These are phyloP conservation scores for Colletotrichum chrysophilum DNA, from an alignment of 2,329 filamentous ascomycete genomes.

Conservation along the genomic window DNA sequence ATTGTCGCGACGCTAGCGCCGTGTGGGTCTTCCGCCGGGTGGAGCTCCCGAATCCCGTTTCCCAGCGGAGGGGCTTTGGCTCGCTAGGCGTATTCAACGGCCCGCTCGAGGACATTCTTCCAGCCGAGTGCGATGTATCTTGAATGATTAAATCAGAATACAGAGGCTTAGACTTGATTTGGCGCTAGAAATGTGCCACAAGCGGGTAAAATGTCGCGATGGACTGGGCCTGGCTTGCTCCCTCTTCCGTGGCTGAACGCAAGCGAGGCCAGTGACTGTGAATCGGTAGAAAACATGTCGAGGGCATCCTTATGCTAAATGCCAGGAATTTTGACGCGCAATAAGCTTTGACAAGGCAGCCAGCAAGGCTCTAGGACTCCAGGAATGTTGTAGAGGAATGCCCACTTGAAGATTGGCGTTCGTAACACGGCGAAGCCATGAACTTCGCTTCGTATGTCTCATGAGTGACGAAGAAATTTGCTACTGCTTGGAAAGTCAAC, in stretches of 20 bases:
- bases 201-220: not conserved
- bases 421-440: not conserved
- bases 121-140: not conserved
- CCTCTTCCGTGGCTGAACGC: not conserved
- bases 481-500: not conserved
- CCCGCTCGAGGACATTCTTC: not conserved
- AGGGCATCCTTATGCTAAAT: too few species aligned
- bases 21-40: not conserved
- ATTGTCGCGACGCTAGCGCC: not conserved
- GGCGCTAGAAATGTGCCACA: not conserved
- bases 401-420: not conserved
- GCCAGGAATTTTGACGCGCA: not conserved
- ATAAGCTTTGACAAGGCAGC: not conserved
- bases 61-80: not conserved
- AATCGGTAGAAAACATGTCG: too few species aligned
- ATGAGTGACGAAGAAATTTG: not conserved
- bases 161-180: not conserved
- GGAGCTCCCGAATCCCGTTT: not conserved
- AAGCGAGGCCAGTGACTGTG: too few species aligned
- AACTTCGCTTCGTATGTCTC: not conserved
- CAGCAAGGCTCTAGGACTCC: not conserved
- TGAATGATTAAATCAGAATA: fast-evolving
- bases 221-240: not conserved
- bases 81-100: not conserved
- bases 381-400: not conserved